Evolutionary conservation across 768 basidiomycete species (phyloP).

Genomic region (Gloeopeniophorella convolvens): DNA sequence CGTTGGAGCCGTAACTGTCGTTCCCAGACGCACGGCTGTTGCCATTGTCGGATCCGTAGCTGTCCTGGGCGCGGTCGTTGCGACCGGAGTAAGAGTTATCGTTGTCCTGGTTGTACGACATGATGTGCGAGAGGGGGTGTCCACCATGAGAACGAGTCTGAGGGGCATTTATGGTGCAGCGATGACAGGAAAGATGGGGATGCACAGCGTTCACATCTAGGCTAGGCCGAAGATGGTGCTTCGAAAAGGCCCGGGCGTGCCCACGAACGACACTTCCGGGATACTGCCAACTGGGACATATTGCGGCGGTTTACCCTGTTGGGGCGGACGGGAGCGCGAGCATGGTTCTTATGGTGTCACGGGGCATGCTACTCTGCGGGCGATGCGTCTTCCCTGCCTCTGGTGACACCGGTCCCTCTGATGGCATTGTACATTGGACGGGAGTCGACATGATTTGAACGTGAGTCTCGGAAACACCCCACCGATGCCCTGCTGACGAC

Average conservation of each 20-base stretch:
- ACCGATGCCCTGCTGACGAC: too few relatives aligned
- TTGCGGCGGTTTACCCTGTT: too few relatives aligned
- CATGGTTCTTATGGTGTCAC: too few relatives aligned
- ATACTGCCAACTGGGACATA: too few relatives aligned
- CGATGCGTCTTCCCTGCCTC: too few relatives aligned
- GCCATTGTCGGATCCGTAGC: neutral
- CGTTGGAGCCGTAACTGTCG: neutral
- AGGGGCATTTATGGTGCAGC: neutral
- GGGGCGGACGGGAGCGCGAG: too few relatives aligned
- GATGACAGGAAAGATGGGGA: neutral
- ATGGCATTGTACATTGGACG: too few relatives aligned
- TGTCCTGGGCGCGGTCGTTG: slow-evolving; percentile 8
- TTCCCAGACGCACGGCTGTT: neutral
- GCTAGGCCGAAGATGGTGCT: neutral
- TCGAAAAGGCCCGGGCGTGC: neutral
- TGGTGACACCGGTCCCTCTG: too few relatives aligned
- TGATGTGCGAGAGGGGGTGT: neutral
- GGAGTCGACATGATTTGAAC: too few relatives aligned
- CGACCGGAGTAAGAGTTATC: slow-evolving; percentile 7
- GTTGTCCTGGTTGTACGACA: slow-evolving; percentile 14
- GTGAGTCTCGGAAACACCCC: too few relatives aligned
- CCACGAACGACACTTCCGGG: neutral
- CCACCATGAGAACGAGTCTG: neutral
- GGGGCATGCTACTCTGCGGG: too few relatives aligned
- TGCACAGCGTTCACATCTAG: neutral